These are phyloP conservation scores for Staphylotrichum tortipilum DNA, from an alignment of 495 filamentous ascomycete genomes.

Conservation along the genomic window DNA sequence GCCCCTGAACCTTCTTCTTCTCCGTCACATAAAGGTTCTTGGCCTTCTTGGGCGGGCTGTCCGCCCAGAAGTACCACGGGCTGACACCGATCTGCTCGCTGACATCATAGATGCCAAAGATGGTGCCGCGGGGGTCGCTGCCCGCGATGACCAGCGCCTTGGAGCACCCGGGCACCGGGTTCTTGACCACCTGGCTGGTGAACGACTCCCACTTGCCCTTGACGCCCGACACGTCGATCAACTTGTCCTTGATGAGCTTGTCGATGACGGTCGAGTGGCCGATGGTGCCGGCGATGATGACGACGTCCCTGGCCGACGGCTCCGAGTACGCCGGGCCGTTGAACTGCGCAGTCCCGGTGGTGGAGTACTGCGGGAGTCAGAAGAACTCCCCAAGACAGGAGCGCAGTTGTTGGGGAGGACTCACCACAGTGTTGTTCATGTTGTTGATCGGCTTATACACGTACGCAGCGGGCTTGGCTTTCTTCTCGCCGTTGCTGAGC, in stretches of 20 bases:
- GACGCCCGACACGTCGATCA: conserved; percentile 44
- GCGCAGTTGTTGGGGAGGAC: not conserved
- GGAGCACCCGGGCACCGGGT: conserved; percentile 48
- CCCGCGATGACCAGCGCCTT: conserved; percentile 62
- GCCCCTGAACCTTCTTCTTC: conserved; percentile 46
- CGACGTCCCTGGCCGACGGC: conserved; percentile 36
- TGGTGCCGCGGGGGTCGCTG: conserved; percentile 58
- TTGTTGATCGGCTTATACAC: conserved; percentile 36
- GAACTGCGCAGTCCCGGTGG: conserved; percentile 35
- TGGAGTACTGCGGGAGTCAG: conserved; percentile 30
- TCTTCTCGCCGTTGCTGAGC: conserved; percentile 39
- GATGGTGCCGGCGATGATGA: conserved; percentile 65
- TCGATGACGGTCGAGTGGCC: conserved; percentile 55
- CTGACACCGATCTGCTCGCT: conserved; percentile 71
- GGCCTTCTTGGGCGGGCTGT: conserved; percentile 49
- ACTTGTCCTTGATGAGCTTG: conserved; percentile 44
- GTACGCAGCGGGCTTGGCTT: conserved; percentile 30
- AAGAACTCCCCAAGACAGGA: not conserved
- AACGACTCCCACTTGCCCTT: conserved; percentile 65
- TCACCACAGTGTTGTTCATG: conserved; percentile 40
- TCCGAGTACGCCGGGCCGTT: conserved; percentile 36
- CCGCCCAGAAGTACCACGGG: conserved; percentile 71
- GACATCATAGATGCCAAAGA: conserved; percentile 66
- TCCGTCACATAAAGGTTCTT: conserved; percentile 48
- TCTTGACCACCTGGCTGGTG: conserved; percentile 48